These are phyloP conservation scores for Phyllosticta ampelicida DNA, from an alignment of 2,329 filamentous ascomycete genomes.

Conservation along the genomic window DNA sequence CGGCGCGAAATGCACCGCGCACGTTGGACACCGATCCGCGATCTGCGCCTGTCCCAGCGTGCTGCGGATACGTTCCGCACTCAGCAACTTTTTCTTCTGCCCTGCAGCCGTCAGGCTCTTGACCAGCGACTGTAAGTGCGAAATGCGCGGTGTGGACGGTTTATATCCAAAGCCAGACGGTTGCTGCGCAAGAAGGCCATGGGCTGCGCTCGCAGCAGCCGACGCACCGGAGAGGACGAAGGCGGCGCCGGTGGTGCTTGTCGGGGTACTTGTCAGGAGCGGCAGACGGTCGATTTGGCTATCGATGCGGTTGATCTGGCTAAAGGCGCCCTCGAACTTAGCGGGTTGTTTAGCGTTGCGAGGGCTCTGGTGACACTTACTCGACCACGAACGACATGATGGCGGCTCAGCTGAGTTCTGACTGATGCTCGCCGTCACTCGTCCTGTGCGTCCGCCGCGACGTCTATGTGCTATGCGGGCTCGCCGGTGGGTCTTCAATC, in stretches of 20 bases:
- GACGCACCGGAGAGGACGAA: conserved; percentile 1
- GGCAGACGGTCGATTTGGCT: conserved; percentile 48
- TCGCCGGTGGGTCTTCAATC: not conserved
- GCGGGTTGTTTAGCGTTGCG: not conserved
- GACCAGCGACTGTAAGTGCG: conserved; percentile 54
- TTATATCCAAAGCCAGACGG: not conserved
- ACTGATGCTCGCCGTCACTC: not conserved
- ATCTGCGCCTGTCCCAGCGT: conserved; percentile 55
- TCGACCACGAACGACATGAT: conserved; percentile 33
- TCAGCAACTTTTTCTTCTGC: conserved; percentile 50
- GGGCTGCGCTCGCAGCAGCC: not conserved
- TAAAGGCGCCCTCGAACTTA: conserved; percentile 19
- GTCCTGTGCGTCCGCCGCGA: not conserved
- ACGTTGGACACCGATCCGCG: conserved; percentile 27
- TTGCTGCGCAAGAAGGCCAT: conserved; percentile 24
- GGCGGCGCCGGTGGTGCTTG: conserved; percentile 17
- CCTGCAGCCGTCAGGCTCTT: conserved; percentile 59
- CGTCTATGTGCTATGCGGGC: not conserved
- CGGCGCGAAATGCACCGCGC: conserved; percentile 24
- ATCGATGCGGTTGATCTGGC: conserved; percentile 48
- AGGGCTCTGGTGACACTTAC: conserved; percentile 18
- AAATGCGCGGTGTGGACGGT: conserved; percentile 30
- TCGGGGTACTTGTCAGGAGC: conserved; percentile 23
- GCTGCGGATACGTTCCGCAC: conserved; percentile 44
- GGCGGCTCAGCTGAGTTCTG: not conserved